phyloP scores from a whole-genome alignment of 768 basidiomycete genomes.

The Phallus indusiatus region DNA sequence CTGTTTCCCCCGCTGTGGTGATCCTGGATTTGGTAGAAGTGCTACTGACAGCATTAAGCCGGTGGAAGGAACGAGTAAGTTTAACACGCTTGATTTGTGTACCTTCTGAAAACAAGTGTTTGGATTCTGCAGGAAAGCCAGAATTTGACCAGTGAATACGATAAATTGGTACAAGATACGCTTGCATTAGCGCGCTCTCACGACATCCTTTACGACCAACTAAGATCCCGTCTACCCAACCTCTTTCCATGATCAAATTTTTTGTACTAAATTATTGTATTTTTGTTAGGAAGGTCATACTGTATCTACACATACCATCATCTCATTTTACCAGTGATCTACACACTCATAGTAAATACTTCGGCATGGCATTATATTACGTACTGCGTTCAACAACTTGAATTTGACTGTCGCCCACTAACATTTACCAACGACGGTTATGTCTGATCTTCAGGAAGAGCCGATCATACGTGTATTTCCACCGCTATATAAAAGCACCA shows the following conservation, averaged over 20 bases:
- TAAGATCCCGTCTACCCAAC: neutral
- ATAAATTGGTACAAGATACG: neutral
- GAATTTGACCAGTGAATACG: neutral
- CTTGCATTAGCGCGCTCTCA: neutral
- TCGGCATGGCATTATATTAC: neutral
- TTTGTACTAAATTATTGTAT: neutral
- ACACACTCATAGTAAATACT: neutral
- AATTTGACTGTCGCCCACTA: neutral
- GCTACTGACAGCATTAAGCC: neutral
- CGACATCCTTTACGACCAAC: neutral
- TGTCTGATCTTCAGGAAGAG: neutral
- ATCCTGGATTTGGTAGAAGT: neutral
- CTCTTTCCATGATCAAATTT: neutral
- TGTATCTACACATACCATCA: too few relatives aligned
- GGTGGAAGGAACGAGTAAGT: neutral
- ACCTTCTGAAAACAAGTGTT: neutral
- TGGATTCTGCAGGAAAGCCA: neutral
- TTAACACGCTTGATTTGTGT: neutral
- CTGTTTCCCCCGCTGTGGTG: neutral
- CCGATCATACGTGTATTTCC: conserved; percentile 39
- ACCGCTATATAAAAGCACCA: conserved; percentile 45
- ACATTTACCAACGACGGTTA: neutral
- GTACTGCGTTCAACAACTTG: neutral
- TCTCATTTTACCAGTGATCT: neutral
- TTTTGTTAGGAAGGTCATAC: neutral